Evolutionary conservation across 352 stramenopile genomes (phyloP).

Genomic region (Phytophthora hybrid): DNA sequence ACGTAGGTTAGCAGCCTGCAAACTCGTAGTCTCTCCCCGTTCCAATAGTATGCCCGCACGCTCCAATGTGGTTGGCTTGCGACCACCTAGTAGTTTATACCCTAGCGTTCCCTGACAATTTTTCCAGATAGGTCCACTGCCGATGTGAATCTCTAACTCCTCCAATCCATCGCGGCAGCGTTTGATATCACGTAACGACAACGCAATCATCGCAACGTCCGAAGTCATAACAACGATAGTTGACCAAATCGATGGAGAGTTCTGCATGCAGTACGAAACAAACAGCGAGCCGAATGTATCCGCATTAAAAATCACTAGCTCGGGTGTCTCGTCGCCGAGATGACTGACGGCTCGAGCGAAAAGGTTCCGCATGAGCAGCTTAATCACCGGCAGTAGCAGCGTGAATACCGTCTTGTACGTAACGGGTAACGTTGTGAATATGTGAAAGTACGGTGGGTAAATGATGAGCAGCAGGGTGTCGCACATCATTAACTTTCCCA

Average conservation of each 20-base stretch:
- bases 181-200: not conserved
- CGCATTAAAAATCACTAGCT: not conserved
- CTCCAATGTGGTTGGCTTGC: not conserved
- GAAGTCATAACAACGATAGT: not conserved
- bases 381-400: not conserved
- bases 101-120: not conserved
- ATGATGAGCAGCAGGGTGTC: not conserved
- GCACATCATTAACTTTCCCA: not conserved
- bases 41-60: not conserved
- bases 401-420: not conserved
- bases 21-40: not conserved
- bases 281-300: not conserved
- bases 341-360: not conserved
- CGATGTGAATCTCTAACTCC: not conserved
- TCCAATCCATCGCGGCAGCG: not conserved
- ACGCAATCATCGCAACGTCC: not conserved
- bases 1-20: not conserved
- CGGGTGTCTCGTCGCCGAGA: not conserved
- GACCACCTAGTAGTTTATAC: not conserved
- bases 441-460: not conserved
- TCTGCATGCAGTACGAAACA: constrained; percentile 1
- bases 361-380: constrained; percentile 2
- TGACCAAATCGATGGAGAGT: not conserved
- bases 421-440: not conserved
- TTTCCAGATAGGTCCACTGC: not conserved